Conservation (phyloP, 139 green algal species). For the Volvox reticuliferus region DNA sequence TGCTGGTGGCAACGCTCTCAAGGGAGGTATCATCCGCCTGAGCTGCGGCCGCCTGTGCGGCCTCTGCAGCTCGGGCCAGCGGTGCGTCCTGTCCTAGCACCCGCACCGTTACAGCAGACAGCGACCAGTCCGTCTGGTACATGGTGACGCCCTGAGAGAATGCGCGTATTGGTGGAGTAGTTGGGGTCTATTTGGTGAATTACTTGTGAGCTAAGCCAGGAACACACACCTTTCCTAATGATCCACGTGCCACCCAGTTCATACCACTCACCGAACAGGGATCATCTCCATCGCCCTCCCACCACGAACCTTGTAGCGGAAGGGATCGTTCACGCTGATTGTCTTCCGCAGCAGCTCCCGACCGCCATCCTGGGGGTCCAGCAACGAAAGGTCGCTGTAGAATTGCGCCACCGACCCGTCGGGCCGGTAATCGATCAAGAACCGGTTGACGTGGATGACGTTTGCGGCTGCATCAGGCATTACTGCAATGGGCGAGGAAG, state of each 20-base stretch:
- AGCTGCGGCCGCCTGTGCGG: background rate
- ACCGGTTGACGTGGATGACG: conserved; percentile 90
- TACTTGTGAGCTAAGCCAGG: too few relatives aligned
- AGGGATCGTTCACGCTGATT: conserved; percentile 95
- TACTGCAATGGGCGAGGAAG: conserved; percentile 46
- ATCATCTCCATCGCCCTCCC: background rate
- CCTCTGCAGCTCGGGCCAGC: conserved; percentile 4
- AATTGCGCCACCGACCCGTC: conserved; percentile 93
- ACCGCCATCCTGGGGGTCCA: conserved; percentile 50
- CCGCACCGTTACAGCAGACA: conserved; percentile 83
- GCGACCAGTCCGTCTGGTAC: conserved; percentile 97
- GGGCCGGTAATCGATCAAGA: conserved; percentile 93
- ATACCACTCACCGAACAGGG: background rate
- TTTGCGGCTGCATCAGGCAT: conserved; percentile 57
- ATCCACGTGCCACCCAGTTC: background rate
- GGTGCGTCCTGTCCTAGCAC: conserved; percentile 54
- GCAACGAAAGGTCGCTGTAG: conserved; percentile 85
- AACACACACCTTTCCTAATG: too few relatives aligned
- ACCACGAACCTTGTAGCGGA: conserved; percentile 72
- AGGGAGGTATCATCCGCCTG: too few relatives aligned
- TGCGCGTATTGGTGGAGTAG: background rate
- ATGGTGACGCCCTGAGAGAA: conserved; percentile 78
- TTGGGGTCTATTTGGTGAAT: too few relatives aligned
- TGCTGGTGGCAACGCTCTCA: too few relatives aligned
- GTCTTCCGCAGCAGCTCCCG: conserved; percentile 77